phyloP scores from a whole-genome alignment of 2,329 filamentous ascomycete species.

The Pseudogymnoascus sp. region DNA sequence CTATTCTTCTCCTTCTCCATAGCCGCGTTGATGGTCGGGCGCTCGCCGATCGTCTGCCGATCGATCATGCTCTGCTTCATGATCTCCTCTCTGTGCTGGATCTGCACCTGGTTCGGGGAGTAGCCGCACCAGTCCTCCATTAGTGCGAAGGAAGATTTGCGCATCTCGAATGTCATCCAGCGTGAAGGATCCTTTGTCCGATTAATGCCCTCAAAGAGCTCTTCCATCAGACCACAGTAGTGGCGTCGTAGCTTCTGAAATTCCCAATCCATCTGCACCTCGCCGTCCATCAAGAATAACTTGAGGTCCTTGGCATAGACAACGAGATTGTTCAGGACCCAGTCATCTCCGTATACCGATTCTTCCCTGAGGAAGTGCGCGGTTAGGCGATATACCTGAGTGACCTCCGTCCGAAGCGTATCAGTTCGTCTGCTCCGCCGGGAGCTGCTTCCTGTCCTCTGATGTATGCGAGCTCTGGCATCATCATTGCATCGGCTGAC shows the following conservation, averaged over 20 bases:
- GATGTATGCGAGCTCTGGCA: conserved; percentile 76
- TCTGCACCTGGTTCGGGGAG: conserved; percentile 79
- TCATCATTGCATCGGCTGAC: conserved; percentile 83
- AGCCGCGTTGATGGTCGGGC: conserved; percentile 71
- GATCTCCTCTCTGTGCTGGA: conserved; percentile 71
- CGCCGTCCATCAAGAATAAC: conserved; percentile 86
- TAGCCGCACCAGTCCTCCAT: conserved; percentile 99
- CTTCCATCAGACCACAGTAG: conserved; percentile 90
- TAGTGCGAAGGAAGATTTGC: conserved; percentile 88
- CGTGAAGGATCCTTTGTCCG: conserved; percentile 73
- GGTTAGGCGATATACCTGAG: conserved; percentile 90
- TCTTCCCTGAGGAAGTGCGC: conserved; percentile 76
- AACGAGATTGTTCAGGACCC: conserved; percentile 81
- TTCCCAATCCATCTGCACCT: conserved; percentile 90
- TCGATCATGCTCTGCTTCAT: conserved; percentile 81
- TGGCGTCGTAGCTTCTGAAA: conserved; percentile 87
- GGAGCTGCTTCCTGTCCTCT: conserved; percentile 74
- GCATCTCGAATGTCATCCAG: conserved; percentile 96
- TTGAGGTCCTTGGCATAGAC: conserved; percentile 87
- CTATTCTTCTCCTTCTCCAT: conserved; percentile 98
- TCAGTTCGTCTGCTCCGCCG: conserved; percentile 78
- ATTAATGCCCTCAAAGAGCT: conserved; percentile 85
- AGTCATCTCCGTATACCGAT: conserved; percentile 76
- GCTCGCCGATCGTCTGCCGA: conserved; percentile 63
- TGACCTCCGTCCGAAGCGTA: conserved; percentile 83